Percentiles rank a stretch among this genome's conserved stretches.
phyloP scores from a whole-genome alignment of 164 flowering plant species.

The Akebia trifoliata region DNA sequence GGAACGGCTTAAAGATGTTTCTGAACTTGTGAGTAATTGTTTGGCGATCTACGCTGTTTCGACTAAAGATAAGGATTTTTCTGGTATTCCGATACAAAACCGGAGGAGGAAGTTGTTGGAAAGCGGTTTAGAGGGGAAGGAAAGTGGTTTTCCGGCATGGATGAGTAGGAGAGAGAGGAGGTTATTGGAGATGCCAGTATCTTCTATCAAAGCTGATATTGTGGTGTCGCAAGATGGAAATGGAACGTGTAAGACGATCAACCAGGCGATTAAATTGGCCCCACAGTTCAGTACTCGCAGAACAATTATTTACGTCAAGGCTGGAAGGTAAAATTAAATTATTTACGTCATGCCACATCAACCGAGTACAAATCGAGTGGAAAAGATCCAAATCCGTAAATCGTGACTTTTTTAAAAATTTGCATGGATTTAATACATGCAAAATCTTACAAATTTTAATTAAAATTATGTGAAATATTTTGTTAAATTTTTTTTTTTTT shows the following conservation, averaged over 20 bases:
- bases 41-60: slow-evolving; percentile 57
- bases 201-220: slow-evolving; percentile 53
- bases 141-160: slow-evolving; percentile 52
- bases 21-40: slow-evolving; percentile 60
- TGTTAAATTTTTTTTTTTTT: not conserved
- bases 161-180: slow-evolving; percentile 41
- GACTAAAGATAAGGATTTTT: slow-evolving; percentile 35
- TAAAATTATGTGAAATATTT: no score
- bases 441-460: no score
- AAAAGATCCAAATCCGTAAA: no score
- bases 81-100: slow-evolving; percentile 74
- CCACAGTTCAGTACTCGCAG: slow-evolving; percentile 56
- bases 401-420: no score
- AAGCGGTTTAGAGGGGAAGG: slow-evolving; percentile 6
- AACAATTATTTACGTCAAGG: slow-evolving; percentile 65
- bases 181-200: slow-evolving; percentile 39
- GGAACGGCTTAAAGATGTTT: slow-evolving; percentile 30
- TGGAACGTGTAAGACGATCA: slow-evolving; percentile 60
- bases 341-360: not conserved
- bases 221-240: slow-evolving; percentile 66
- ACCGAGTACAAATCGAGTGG: no score
- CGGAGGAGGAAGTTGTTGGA: slow-evolving; percentile 36
- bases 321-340: slow-evolving; percentile 58
- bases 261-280: slow-evolving; percentile 72
- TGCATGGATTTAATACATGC: no score